phyloP scores from a whole-genome alignment of 768 basidiomycete genomes.

The Gymnopilus junonius region DNA sequence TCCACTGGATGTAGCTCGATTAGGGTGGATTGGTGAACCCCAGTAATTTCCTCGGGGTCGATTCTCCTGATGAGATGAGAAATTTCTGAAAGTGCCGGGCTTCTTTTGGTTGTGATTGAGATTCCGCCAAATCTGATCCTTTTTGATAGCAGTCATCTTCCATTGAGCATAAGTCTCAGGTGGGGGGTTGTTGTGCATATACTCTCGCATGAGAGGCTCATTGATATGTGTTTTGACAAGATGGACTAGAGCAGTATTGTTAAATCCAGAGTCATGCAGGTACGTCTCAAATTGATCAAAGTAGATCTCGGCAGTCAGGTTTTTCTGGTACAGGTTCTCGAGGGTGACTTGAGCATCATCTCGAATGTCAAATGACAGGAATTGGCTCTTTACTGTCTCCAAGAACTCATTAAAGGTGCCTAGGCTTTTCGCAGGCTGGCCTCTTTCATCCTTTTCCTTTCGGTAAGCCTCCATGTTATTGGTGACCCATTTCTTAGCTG shows the following conservation, averaged over 20 bases:
- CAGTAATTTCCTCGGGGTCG: too few species aligned
- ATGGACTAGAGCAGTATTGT: neutral
- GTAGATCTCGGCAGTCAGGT: neutral
- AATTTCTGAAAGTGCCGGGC: too few species aligned
- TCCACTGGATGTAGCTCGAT: neutral
- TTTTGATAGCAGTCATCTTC: slow-evolving; percentile 4
- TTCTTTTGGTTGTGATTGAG: neutral
- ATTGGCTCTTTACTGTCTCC: neutral
- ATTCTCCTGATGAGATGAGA: too few species aligned
- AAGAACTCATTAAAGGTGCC: too few species aligned
- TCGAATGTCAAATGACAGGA: neutral
- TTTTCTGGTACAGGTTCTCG: neutral
- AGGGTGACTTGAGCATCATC: slow-evolving; percentile 1
- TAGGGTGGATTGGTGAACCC: neutral
- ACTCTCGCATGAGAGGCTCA: neutral
- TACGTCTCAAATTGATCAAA: slow-evolving; percentile 7
- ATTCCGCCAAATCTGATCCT: neutral
- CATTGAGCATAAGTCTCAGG: slow-evolving; percentile 1
- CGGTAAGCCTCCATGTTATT: neutral
- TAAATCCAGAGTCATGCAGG: neutral
- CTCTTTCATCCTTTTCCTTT: too few species aligned
- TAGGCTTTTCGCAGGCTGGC: too few species aligned
- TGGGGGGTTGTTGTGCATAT: neutral
- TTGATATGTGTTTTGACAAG: neutral
- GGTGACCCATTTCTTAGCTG: neutral